phyloP scores from a whole-genome alignment of 495 filamentous ascomycete genomes.

The Hyaloscypha finlandica region DNA sequence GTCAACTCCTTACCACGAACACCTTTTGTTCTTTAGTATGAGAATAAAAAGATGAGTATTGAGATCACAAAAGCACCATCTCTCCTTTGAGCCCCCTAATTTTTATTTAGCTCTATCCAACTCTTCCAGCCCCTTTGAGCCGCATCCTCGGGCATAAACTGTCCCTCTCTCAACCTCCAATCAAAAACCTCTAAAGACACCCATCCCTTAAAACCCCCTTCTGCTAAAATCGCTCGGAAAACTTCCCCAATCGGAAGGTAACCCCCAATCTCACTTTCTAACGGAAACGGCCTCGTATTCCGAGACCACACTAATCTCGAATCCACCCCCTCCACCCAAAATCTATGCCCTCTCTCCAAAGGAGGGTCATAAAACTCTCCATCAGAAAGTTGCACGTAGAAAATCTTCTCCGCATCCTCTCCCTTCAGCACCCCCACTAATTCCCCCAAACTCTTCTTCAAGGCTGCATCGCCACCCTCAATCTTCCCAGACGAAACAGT shows the following conservation, averaged over 20 bases:
- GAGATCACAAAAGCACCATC: too few relatives aligned
- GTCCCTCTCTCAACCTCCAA: background rate
- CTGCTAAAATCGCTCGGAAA: background rate
- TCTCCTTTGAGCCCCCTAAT: background rate
- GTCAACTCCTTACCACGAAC: too few relatives aligned
- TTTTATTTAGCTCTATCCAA: background rate
- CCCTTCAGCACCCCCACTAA: constrained; percentile 43
- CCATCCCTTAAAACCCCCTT: background rate
- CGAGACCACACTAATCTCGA: constrained; percentile 75
- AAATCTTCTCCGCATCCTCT: constrained; percentile 67
- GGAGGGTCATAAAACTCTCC: constrained; percentile 62
- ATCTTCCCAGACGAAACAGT: constrained; percentile 46
- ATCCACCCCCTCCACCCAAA: constrained; percentile 61
- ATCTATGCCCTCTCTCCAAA: constrained; percentile 61
- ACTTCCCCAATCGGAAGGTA: background rate
- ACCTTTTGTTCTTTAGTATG: too few relatives aligned
- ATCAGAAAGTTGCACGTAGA: constrained; percentile 77
- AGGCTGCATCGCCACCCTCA: constrained; percentile 55
- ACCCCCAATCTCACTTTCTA: constrained; percentile 61
- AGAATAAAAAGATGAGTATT: too few relatives aligned
- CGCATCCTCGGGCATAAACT: background rate
- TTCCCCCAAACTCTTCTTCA: constrained; percentile 55
- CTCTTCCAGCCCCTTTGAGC: background rate
- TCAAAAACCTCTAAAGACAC: background rate
- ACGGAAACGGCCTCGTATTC: constrained; percentile 73